Conservation (phyloP, 2,329 filamentous ascomycete species). For the Venturiaceae sp. region DNA sequence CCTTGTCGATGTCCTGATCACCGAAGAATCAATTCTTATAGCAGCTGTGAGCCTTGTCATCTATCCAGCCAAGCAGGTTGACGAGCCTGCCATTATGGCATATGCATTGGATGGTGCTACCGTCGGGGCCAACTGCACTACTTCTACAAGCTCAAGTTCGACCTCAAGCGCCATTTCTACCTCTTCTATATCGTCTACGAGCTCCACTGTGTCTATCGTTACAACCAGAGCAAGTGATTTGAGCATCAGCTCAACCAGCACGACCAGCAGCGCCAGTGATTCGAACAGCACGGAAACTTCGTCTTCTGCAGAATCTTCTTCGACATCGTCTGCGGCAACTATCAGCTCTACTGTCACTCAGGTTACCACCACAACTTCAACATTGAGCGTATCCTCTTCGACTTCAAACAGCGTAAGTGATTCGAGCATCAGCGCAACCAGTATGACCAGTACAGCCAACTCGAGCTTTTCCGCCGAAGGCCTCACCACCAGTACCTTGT, state of each 20-base stretch:
- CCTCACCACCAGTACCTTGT: no score
- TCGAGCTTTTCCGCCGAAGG: no score
- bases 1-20: constrained; percentile 36
- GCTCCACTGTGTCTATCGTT: background rate
- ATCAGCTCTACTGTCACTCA: background rate
- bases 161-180: background rate
- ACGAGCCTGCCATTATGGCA: constrained; percentile 31
- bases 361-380: background rate
- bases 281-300: no score
- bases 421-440: background rate
- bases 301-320: no score
- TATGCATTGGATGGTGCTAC: constrained; percentile 21
- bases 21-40: constrained; percentile 30
- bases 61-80: constrained; percentile 22
- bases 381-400: background rate
- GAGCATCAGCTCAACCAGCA: no score
- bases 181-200: background rate
- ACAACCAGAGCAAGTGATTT: background rate
- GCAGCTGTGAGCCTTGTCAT: constrained; percentile 25
- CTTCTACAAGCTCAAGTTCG: background rate
- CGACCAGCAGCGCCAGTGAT: no score
- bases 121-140: background rate
- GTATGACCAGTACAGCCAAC: no score
- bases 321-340: background rate
- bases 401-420: background rate